These are phyloP conservation scores for Rosa chinensis DNA, from an alignment of 306 rosid species.

Conservation along the genomic window DNA sequence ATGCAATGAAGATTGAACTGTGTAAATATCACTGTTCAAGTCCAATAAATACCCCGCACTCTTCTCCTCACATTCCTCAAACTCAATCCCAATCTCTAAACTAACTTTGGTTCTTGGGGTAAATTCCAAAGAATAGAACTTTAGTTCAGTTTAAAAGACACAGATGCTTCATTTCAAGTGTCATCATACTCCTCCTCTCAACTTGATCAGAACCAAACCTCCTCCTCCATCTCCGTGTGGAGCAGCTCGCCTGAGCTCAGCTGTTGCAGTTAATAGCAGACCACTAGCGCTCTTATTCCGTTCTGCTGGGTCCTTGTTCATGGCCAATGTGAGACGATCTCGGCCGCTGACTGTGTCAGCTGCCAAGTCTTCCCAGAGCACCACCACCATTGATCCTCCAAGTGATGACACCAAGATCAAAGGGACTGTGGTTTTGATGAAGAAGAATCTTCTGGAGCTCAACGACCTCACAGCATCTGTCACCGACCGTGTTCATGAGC, in stretches of 20 bases:
- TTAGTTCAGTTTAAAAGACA: neutral
- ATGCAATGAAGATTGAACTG: neutral
- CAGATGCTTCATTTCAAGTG: conserved; percentile 13
- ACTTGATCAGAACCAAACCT: conserved; percentile 4
- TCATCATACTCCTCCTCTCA: conserved; percentile 8
- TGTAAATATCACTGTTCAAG: neutral
- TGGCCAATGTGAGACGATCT: conserved; percentile 11
- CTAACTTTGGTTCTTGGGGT: neutral
- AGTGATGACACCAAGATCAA: conserved; percentile 22
- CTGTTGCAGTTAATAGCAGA: neutral
- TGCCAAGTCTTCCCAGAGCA: conserved; percentile 21
- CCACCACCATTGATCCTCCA: conserved; percentile 2
- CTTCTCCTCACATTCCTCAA: conserved; percentile 5
- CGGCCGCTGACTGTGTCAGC: conserved; percentile 24
- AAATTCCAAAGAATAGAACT: neutral
- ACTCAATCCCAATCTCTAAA: neutral
- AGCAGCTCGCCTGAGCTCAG: conserved; percentile 7
- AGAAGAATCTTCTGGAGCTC: conserved; percentile 71
- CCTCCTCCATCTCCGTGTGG: conserved; percentile 3
- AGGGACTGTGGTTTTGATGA: conserved; percentile 75
- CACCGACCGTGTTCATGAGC: conserved; percentile 58
- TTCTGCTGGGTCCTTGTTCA: neutral
- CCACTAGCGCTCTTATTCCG: neutral
- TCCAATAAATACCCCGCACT: conserved; percentile 7
- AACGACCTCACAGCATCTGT: conserved; percentile 56